Evolutionary conservation across 345 rosid genomes (phyloP), one percentile per base, ranked within the genome.

Genomic region (Balakata baccata): DNA sequence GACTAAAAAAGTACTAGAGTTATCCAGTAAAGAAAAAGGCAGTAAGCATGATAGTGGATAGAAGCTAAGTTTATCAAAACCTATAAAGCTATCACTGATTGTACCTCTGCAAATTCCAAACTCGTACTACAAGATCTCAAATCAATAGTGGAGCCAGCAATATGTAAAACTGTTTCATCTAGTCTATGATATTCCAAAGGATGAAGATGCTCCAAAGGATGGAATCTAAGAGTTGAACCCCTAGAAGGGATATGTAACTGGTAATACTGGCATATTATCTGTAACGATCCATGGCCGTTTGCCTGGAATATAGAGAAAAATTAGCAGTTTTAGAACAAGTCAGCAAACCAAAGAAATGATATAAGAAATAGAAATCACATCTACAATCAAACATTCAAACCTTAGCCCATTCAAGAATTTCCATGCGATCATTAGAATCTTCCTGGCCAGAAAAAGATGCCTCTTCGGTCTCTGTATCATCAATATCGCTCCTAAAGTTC

Each of bases 321-420:
- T 41, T 46, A 64, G 57, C 50, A 81, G 13, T 56, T 22, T 57
- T 51, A 71, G 73, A 50, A 34, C 66, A 14, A 41, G 65, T 60
- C 66, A 61, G 3, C 20, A 62, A 29, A 53, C 46, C 51, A 54
- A 58, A 25, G 46, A 49, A 18, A 46, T 49, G 47, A 43, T 53
- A 52, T 50, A 22, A 53, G 69, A 52, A 39, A 16, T 5, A 34
- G 3, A 57, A 60, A 51, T 38, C 66, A 72, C 75, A 52, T 63
- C 49, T 43, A 70, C 38, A 80, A 46, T 62, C 67, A 69, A 39
- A 66, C 69, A 46, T 51, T 68, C 79, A 80, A 75, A 94, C 98
- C 98, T 94, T 90, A 71, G 97, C 93, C 98, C 92, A 89, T 80
- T 87, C 97, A 82, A 90, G 95, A 72, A 94, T 85, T 81, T 88